phyloP scores from a whole-genome alignment of 106 monocot species.

The Hemerocallis citrina region DNA sequence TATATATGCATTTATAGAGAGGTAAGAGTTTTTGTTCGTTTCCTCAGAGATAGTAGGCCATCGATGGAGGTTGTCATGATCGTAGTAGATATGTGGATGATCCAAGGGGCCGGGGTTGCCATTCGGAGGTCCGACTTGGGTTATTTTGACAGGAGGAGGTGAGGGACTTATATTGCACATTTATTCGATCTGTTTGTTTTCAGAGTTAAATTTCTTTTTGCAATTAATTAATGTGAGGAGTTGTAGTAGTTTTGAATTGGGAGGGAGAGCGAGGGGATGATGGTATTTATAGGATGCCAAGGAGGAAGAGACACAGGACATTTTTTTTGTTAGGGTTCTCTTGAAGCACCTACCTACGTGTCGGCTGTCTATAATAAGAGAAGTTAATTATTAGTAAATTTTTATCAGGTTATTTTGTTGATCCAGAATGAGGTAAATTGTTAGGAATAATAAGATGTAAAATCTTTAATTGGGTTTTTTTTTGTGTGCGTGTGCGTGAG shows the following conservation, averaged over 20 bases:
- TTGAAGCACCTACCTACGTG: too few relatives aligned
- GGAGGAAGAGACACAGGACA: too few relatives aligned
- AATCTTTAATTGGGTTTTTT: too few relatives aligned
- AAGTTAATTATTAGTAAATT: too few relatives aligned
- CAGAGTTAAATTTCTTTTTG: not conserved
- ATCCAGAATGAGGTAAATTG: too few relatives aligned
- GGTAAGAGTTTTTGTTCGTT: not conserved
- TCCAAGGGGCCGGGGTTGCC: not conserved
- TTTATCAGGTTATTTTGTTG: too few relatives aligned
- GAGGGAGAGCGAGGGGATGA: not conserved
- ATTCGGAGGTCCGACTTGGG: constrained; percentile 15
- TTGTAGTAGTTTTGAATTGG: constrained; percentile 1
- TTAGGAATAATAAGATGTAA: too few relatives aligned
- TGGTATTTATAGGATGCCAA: constrained; percentile 2
- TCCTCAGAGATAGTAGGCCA: constrained; percentile 48
- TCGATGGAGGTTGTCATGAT: constrained; percentile 21
- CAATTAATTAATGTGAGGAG: not conserved
- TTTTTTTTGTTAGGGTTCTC: too few relatives aligned
- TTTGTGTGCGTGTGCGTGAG: too few relatives aligned
- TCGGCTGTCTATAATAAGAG: too few relatives aligned
- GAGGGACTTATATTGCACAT: constrained; percentile 16
- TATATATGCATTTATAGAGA: not conserved
- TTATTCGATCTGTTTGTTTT: not conserved
- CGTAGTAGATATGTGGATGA: not conserved
- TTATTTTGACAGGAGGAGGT: constrained; percentile 14